A percentile compares a stretch with the other conserved stretches of the same genome.
phyloP scores from a whole-genome alignment of 306 rosid species.

The Vigna hirtella region DNA sequence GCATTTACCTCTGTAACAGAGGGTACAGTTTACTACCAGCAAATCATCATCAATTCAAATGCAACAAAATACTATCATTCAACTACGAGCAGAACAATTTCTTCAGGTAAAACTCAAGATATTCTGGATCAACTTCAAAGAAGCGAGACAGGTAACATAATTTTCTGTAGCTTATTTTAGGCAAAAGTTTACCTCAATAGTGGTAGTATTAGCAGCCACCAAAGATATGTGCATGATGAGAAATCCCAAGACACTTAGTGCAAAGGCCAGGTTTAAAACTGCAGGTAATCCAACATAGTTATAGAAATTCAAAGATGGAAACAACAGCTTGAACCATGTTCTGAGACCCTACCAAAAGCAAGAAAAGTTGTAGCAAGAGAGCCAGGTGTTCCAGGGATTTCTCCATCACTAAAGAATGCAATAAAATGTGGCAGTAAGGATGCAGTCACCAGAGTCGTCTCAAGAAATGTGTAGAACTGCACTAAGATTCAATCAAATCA shows the following conservation, averaged over 20 bases:
- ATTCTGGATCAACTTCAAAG: background rate
- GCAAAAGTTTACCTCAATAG: slow-evolving; percentile 78
- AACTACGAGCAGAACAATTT: slow-evolving; percentile 17
- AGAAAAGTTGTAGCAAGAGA: slow-evolving; percentile 98
- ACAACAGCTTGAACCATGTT: slow-evolving; percentile 6
- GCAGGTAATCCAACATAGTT: slow-evolving; percentile 47
- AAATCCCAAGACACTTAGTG: slow-evolving; percentile 93
- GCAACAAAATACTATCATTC: slow-evolving; percentile 18
- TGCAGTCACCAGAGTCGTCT: slow-evolving; percentile 89
- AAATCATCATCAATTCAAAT: slow-evolving; percentile 33
- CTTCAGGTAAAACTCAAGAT: slow-evolving; percentile 13
- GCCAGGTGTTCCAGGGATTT: slow-evolving; percentile 95
- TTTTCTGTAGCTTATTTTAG: background rate
- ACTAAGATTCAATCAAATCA: slow-evolving; percentile 41
- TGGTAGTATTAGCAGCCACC: slow-evolving; percentile 90
- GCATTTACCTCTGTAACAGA: background rate
- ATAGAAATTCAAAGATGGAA: slow-evolving; percentile 43
- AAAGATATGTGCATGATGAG: slow-evolving; percentile 92
- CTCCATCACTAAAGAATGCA: slow-evolving; percentile 91
- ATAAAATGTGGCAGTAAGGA: slow-evolving; percentile 86
- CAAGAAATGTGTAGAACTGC: slow-evolving; percentile 98
- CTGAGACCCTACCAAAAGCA: slow-evolving; percentile 77
- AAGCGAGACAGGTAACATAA: background rate
- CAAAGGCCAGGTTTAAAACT: slow-evolving; percentile 96
- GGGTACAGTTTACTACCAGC: background rate